Base-by-base conservation (phyloP, 2,329 filamentous ascomycete species). In the Leptographium radiaticola region DNA sequence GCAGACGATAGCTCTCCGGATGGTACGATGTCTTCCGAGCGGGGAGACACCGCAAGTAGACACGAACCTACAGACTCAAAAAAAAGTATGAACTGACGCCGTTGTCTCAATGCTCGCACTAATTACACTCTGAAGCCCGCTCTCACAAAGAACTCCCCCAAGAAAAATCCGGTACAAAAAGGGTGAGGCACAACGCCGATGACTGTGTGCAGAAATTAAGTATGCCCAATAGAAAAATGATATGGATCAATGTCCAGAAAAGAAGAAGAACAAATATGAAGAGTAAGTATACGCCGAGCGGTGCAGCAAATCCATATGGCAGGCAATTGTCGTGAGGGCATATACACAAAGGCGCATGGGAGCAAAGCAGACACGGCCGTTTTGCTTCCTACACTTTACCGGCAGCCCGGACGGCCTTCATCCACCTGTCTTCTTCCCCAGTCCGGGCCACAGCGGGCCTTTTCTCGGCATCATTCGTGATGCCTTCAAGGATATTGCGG, bases 341-440 rank as follows among this genome's bases (percentile, higher is more conserved):
- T 52, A 38, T 34, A 45, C 16, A 20, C 4, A 30, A 43, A 20
- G 16, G 31, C 12, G 45, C 4, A 12, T 18, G 30, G 10, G 30
- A 10, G 31, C 16, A 20, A 20, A 34, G 13, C 31, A 18, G 16
- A 31, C 2, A n/a, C 31, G 30, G 31, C 8, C 25, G 25, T 8
- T 33, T 46, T 2, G 30, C 34, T 10, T 36, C 39, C 31, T 51
- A 51, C 13, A 30, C 49, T 16, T 51, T 51, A 40, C 70, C 70
- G 6, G 67, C 70, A 18, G 68, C 66, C 40, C 67, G 59, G 12
- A 73, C 68, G 4, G 66, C 61, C 53, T 63, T 62, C 61, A 73
- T 73, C 68, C 71, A 73, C 31, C 68, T 66, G 56, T 77, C 73
- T 57, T 77, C 75, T n/a, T 74, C 71, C 10, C 74, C 73, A 8